phyloP scores from a whole-genome alignment of 2,329 filamentous ascomycete species.

The Trichophyton mentagrophytes region DNA sequence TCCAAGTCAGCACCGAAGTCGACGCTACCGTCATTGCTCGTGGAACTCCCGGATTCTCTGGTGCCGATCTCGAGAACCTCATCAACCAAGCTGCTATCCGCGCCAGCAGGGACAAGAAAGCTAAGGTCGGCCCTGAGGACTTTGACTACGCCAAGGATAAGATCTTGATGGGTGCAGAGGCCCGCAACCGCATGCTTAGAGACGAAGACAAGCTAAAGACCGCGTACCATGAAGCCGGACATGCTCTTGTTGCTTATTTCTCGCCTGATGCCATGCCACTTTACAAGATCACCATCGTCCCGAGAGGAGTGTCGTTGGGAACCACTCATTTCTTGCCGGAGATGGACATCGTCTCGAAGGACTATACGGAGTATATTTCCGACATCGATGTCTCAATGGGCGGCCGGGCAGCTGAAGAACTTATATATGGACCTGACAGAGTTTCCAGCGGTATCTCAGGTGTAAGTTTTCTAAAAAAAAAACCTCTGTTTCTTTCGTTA shows the following conservation, averaged over 20 bases:
- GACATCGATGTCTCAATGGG: conserved; percentile 70
- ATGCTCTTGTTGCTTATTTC: conserved; percentile 80
- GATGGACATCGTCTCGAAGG: conserved; percentile 82
- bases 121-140: conserved; percentile 61
- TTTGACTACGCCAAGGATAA: conserved; percentile 98
- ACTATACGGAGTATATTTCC: conserved; percentile 71
- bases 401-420: conserved; percentile 77
- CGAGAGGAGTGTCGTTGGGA: conserved; percentile 72
- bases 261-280: conserved; percentile 62
- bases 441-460: conserved; percentile 78
- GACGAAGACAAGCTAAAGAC: conserved; percentile 91
- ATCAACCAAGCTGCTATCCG: conserved; percentile 92
- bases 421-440: conserved; percentile 80
- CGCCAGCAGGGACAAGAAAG: conserved; percentile 75
- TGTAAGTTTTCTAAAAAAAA: conserved; percentile 38
- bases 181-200: conserved; percentile 75
- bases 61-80: conserved; percentile 90
- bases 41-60: conserved; percentile 82
- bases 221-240: conserved; percentile 92
- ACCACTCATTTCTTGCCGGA: conserved; percentile 79
- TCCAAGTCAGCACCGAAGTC: conserved; percentile 67
- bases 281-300: conserved; percentile 96
- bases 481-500: neutral
- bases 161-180: conserved; percentile 92
- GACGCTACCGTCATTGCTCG: conserved; percentile 74